Conservation (phyloP, 805 yeast species). For the Metschnikowia vanudenii region DNA sequence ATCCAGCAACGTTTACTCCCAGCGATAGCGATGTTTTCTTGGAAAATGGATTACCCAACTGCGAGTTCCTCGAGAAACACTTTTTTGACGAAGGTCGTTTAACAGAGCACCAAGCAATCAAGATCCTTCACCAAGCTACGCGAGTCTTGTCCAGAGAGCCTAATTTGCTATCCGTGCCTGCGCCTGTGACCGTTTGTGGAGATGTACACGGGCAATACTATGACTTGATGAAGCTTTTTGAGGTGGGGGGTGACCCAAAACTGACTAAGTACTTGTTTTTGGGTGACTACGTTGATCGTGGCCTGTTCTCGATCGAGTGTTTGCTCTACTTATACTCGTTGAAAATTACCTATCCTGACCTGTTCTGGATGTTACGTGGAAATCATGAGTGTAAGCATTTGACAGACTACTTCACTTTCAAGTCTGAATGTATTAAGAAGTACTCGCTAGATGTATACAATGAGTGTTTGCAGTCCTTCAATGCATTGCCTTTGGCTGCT, state of each 20-base stretch:
- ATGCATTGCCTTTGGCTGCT: constrained; percentile 88
- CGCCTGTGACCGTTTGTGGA: constrained; percentile 95
- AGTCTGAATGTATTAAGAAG: constrained; percentile 85
- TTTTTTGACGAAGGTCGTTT: constrained; percentile 80
- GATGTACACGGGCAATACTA: constrained; percentile 96
- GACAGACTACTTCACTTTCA: constrained; percentile 91
- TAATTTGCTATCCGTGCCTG: constrained; percentile 74
- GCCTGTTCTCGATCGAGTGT: constrained; percentile 84
- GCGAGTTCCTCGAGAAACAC: constrained; percentile 68
- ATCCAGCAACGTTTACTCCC: constrained; percentile 68
- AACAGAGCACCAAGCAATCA: constrained; percentile 63
- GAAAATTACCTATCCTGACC: constrained; percentile 70
- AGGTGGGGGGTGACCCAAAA: constrained; percentile 87
- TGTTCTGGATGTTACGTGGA: constrained; percentile 83
- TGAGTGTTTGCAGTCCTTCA: constrained; percentile 73
- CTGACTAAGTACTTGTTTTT: constrained; percentile 76
- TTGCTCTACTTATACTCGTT: constrained; percentile 72
- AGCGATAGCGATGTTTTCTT: constrained; percentile 65
- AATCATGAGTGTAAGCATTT: constrained; percentile 94
- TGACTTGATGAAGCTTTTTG: constrained; percentile 86
- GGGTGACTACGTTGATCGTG: constrained; percentile 96
- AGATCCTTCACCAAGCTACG: constrained; percentile 66
- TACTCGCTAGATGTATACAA: constrained; percentile 66
- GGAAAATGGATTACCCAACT: constrained; percentile 66
- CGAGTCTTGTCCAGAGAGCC: constrained; percentile 67